These are phyloP conservation scores for Nyssa sinensis DNA, from an alignment of 148 eudicot species.

Conservation along the genomic window DNA sequence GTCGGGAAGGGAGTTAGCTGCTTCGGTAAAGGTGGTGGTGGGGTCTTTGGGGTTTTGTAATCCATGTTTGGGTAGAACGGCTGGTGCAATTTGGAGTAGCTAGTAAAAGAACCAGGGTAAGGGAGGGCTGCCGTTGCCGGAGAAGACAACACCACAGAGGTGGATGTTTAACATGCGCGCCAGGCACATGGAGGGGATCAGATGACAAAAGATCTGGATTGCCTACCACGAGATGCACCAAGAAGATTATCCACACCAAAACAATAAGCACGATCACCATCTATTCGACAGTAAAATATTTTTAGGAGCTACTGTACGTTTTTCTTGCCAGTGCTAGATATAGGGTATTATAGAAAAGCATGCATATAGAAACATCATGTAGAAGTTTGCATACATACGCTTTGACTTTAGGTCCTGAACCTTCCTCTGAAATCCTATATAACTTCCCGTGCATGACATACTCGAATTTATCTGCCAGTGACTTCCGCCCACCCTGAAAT, in stretches of 20 bases:
- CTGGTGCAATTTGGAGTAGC: too few relatives aligned
- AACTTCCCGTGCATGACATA: constrained; percentile 95
- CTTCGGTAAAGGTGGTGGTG: too few relatives aligned
- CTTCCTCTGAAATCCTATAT: constrained; percentile 63
- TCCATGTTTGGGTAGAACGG: too few relatives aligned
- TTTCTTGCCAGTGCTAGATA: neutral
- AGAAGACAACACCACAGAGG: too few relatives aligned
- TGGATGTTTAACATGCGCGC: too few relatives aligned
- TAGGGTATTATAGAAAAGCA: neutral
- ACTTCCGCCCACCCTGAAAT: constrained; percentile 67
- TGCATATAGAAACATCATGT: neutral
- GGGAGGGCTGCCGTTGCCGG: too few relatives aligned
- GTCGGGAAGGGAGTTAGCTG: too few relatives aligned
- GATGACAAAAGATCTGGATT: too few relatives aligned
- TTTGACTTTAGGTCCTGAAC: constrained; percentile 49
- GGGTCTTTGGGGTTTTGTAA: too few relatives aligned
- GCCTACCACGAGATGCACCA: neutral
- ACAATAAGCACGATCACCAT: neutral
- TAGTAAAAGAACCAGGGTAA: too few relatives aligned
- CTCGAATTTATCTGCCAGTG: constrained; percentile 85
- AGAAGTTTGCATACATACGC: constrained; percentile 40
- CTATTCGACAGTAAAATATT: too few relatives aligned
- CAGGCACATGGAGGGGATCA: too few relatives aligned
- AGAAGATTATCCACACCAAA: neutral
- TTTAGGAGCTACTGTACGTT: neutral